phyloP scores from a whole-genome alignment of 192 early-diverging fungal genomes.

The Entomortierella beljakovae region DNA sequence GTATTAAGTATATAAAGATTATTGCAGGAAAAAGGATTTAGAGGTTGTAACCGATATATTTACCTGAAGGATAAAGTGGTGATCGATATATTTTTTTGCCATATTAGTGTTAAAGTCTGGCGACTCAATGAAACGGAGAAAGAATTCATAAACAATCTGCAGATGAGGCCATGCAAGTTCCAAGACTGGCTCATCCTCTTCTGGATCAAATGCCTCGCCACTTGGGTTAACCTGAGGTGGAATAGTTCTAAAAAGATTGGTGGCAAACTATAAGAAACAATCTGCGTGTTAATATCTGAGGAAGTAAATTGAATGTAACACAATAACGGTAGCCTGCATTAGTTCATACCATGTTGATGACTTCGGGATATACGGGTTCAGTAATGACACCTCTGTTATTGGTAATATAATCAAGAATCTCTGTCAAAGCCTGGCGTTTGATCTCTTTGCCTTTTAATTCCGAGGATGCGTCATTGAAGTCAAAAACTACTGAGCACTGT shows the following conservation, averaged over 20 bases:
- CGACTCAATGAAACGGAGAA: constrained; percentile 97
- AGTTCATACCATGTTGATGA: constrained; percentile 90
- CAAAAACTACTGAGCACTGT: constrained; percentile 95
- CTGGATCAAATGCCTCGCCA: constrained; percentile 98
- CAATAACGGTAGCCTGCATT: not conserved
- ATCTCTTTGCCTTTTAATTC: constrained; percentile 97
- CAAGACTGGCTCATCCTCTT: constrained; percentile 98
- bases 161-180: constrained; percentile 99
- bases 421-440: constrained; percentile 90
- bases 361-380: constrained; percentile 89
- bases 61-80: constrained; percentile 93
- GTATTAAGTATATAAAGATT: not conserved
- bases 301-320: not conserved
- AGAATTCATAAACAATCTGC: constrained; percentile 98
- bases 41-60: too few species aligned
- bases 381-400: constrained; percentile 91
- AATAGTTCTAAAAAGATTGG: constrained; percentile 96
- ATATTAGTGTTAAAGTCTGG: constrained; percentile 98
- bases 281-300: not conserved
- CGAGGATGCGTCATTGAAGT: constrained; percentile 91
- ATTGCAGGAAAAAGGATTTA: not conserved
- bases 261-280: constrained; percentile 76
- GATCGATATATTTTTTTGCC: constrained; percentile 97
- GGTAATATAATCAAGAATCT: constrained; percentile 94
- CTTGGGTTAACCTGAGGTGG: constrained; percentile 95